Conservation (phyloP, 495 filamentous ascomycete species). For the Aspergillus wentii region DNA sequence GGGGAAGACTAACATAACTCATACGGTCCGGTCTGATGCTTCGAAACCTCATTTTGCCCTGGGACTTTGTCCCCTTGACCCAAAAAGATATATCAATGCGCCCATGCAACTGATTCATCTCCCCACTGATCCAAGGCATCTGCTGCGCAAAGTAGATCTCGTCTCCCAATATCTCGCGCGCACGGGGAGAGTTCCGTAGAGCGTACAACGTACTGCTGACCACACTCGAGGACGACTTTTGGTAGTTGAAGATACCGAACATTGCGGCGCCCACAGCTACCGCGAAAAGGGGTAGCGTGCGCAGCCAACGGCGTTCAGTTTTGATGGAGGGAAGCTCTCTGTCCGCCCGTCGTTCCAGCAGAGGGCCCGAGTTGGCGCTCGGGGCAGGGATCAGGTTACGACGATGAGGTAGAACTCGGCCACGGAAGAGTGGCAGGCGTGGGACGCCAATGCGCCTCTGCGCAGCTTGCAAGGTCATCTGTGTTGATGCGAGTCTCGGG, state of each 20-base stretch:
- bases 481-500: too few species aligned
- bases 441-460: constrained; percentile 16
- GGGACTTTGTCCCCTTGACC: constrained; percentile 74
- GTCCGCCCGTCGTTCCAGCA: constrained; percentile 76
- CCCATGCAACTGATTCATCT: constrained; percentile 92
- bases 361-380: constrained; percentile 51
- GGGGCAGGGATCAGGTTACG: constrained; percentile 47
- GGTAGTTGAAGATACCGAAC: constrained; percentile 96
- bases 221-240: constrained; percentile 78
- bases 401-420: constrained; percentile 17
- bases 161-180: constrained; percentile 75
- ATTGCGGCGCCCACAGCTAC: constrained; percentile 57
- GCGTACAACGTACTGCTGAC: constrained; percentile 86
- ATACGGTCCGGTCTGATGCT: constrained; percentile 67
- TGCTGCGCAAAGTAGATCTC: constrained; percentile 86
- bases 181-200: constrained; percentile 70
- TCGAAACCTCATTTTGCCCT: constrained; percentile 75
- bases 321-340: constrained; percentile 62
- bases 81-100: constrained; percentile 80
- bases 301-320: constrained; percentile 38
- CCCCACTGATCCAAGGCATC: constrained; percentile 89
- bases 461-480: constrained; percentile 10
- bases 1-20: constrained; percentile 58
- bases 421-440: constrained; percentile 5
- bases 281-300: constrained; percentile 54